Evolutionary conservation across 139 green algal genomes (phyloP), one percentile per base, ranked within the genome.

Genomic region (Chlorella sp.): DNA sequence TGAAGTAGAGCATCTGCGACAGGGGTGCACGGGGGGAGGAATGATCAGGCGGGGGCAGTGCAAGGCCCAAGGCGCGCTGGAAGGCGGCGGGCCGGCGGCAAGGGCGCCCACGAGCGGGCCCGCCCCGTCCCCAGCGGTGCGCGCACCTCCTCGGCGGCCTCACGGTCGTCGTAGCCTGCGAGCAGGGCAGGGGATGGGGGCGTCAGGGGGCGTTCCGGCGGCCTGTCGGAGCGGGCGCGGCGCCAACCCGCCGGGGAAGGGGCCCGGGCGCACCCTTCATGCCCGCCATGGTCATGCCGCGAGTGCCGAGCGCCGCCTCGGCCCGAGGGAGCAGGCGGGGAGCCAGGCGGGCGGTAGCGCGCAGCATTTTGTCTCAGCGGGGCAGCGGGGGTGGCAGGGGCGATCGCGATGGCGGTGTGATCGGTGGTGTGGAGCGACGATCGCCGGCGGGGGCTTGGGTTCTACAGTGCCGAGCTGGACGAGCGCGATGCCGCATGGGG

Each of bases 81-180:
- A n/a, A 26, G 28, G 72, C 44, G n/a, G 44, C 51, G 13, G 72
- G 72, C 23, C 26, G 44, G 44, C 57, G 21, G 57, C 34, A 2
- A 23, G 26, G 36, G 30, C 9, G 26, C 25, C 2, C 75, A 60
- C 26, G 28, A 71, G 13, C 57, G 17, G 55, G 11, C 63, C 11
- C 9, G 51, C 51, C 51, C 9, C 9, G 51, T 15, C 15, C 51
- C 51, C 38, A 68, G 13, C 56, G 72, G 41, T 36, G 23, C 18
- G 23, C 82, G 57, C 60, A 87, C 82, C 82, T 90, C 87, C 68
- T 88, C 82, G 7, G 76, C 87, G 17, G 41, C 60, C 65, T 90
- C 87, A 25, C 67, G 81, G 36, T 87, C 87, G 28, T 86, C 82
- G 38, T 88, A 90, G 7, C 82, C 87, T 90, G 75, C 75, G 36